Percentiles rank a stretch among this genome's conserved stretches.
Evolutionary conservation across 257 asterid genomes (phyloP).

Genomic region (Scutellaria minor): DNA sequence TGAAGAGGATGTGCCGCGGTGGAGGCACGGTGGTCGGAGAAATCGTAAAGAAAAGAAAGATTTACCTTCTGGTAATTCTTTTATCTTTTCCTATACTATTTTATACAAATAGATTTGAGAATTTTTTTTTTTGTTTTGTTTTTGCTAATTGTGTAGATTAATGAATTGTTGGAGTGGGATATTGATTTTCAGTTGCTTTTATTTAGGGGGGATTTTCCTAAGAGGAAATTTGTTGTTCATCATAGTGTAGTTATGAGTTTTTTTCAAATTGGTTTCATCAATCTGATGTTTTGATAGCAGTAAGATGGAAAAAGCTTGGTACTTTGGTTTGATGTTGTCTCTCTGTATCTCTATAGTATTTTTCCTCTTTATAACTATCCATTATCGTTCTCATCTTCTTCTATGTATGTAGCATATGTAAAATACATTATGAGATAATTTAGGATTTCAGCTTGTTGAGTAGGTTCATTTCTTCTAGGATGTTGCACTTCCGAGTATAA

Average conservation of each 20-base stretch:
- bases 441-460: no score
- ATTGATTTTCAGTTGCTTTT: constrained; percentile 4
- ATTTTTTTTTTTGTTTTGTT: neutral
- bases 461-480: no score
- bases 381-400: no score
- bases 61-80: constrained; percentile 69
- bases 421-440: no score
- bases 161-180: neutral
- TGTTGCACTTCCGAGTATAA: no score
- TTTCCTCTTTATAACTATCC: no score
- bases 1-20: constrained; percentile 51
- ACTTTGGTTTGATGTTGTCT: constrained; percentile 1
- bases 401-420: no score
- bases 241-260: constrained; percentile 4
- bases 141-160: neutral
- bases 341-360: neutral
- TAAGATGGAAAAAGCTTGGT: neutral
- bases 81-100: neutral
- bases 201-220: neutral
- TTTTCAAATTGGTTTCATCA: neutral
- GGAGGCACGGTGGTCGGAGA: constrained; percentile 68
- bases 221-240: neutral
- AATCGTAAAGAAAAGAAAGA: constrained; percentile 65
- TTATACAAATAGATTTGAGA: neutral
- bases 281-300: neutral